phyloP scores from a whole-genome alignment of 257 asterid genomes.

The Rehmannia glutinosa region DNA sequence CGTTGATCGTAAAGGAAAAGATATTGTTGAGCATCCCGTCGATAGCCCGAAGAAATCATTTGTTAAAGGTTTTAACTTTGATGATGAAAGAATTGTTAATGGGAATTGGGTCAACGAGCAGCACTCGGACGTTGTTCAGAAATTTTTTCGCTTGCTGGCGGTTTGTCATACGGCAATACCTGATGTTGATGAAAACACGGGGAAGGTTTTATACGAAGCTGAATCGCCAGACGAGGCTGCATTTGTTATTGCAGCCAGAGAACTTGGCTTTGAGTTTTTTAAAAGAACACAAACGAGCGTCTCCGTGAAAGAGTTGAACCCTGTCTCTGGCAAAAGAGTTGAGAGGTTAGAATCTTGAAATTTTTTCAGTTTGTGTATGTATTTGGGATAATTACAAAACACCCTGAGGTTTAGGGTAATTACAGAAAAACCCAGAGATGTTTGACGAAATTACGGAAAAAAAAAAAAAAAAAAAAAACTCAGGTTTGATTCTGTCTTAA shows the following conservation, averaged over 20 bases:
- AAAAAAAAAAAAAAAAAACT: no score
- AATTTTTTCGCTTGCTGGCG: conserved; percentile 69
- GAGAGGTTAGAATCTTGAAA: conserved; percentile 54
- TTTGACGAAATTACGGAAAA: no score
- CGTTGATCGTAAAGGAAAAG: conserved; percentile 39
- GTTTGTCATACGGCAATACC: conserved; percentile 95
- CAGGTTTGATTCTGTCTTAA: no score
- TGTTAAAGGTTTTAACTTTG: conserved; percentile 82
- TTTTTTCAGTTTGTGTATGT: not conserved
- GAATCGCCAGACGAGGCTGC: conserved; percentile 99
- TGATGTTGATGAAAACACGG: conserved; percentile 61
- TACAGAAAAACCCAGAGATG: no score
- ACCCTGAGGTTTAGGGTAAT: no score
- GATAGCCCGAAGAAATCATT: conserved; percentile 29
- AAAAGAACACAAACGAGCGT: conserved; percentile 72
- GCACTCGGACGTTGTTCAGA: conserved; percentile 52
- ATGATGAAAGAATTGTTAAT: conserved; percentile 59
- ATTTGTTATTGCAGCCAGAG: conserved; percentile 89
- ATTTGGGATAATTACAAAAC: no score
- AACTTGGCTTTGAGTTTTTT: conserved; percentile 82
- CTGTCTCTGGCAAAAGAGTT: conserved; percentile 46
- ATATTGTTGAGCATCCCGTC: conserved; percentile 14
- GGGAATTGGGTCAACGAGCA: conserved; percentile 73
- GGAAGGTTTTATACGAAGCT: conserved; percentile 77
- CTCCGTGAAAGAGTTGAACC: conserved; percentile 57